Evolutionary conservation across 371 early-diverging fungal genomes (phyloP).

Genomic region (Mycotypha africana): DNA sequence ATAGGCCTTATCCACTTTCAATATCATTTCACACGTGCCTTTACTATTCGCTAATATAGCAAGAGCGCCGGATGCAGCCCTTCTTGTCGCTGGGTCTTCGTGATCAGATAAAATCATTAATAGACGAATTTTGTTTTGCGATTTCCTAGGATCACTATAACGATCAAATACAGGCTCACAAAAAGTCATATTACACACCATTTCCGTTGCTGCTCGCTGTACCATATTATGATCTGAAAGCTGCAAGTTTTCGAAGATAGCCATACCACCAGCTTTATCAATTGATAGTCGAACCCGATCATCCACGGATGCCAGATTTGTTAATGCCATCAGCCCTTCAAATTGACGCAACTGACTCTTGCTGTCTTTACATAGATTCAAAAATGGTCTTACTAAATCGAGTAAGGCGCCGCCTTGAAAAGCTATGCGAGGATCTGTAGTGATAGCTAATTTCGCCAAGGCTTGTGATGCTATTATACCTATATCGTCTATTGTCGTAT

Average conservation of each 20-base stretch:
- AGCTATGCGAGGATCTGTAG: constrained; percentile 82
- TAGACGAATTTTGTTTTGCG: constrained; percentile 60
- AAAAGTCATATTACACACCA: constrained; percentile 90
- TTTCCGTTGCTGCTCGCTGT: constrained; percentile 91
- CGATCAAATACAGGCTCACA: constrained; percentile 72
- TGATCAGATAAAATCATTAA: constrained; percentile 81
- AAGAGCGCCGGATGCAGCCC: constrained; percentile 86
- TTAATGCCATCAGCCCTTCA: constrained; percentile 89
- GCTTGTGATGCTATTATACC: constrained; percentile 67
- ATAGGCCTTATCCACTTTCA: constrained; percentile 46
- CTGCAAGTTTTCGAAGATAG: constrained; percentile 70
- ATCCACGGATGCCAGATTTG: constrained; percentile 77
- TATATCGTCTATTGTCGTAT: constrained; percentile 6
- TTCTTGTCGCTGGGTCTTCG: constrained; percentile 77
- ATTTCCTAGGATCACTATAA: constrained; percentile 49
- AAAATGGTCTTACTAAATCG: constrained; percentile 60
- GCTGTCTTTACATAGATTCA: constrained; percentile 50
- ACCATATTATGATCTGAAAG: constrained; percentile 77
- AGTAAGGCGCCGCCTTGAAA: constrained; percentile 62
- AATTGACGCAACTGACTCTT: constrained; percentile 72
- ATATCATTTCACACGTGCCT: constrained; percentile 50
- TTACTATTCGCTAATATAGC: constrained; percentile 71
- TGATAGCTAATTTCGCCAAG: constrained; percentile 87
- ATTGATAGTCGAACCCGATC: constrained; percentile 45
- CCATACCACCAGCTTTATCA: constrained; percentile 54